Evolutionary conservation across 495 filamentous ascomycete species (phyloP), one percentile per base, ranked within the genome.

Genomic region (Bacidia rubella): DNA sequence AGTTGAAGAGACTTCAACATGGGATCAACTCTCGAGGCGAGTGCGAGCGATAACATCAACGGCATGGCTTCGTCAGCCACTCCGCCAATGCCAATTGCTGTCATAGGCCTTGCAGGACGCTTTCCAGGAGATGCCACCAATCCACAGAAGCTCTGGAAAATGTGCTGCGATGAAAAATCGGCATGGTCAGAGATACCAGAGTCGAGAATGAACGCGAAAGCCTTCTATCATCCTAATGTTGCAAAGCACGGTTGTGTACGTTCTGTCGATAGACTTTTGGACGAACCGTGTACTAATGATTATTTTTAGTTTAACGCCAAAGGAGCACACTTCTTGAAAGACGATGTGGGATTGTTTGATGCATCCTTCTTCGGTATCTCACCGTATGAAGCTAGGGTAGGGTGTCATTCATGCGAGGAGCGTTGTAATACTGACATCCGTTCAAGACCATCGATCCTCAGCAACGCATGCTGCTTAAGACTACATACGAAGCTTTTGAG

Each of bases 101-200:
- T 83, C 32, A 64, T 82, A 49, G 78, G 79, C 39, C 70, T 82
- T 66, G 70, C 72, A 21, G 77, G 77, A 54, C 73, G 77, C 12
- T 72, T 82, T 59, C 77, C 79, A 17, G 76, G 74, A 19, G 69
- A 70, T 44, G 68, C 72, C 39, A 64, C 70, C 21, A 70, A 52
- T 50, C 70, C 74, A 15, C 68, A 70, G 38, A 70, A 67, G 44
- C 70, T 83, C 46, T 85, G 80, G 79, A 61, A 81, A 27, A 69
- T 83, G 55, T 54, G 78, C 9, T 60, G 57, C 79, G 22, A 54
- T 32, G 47, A 43, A 9, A 25, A 45, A 32, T 73, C 66, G 57
- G 70, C 69, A 2, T 69, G 70, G 67, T 29, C 42, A 0, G 68
- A 77, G 44, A 64, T 80, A 0, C 78, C 79, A 1, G 21, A 49